These are phyloP conservation scores for Xerocomus potaroensis DNA, from an alignment of 768 basidiomycete genomes.

Conservation along the genomic window DNA sequence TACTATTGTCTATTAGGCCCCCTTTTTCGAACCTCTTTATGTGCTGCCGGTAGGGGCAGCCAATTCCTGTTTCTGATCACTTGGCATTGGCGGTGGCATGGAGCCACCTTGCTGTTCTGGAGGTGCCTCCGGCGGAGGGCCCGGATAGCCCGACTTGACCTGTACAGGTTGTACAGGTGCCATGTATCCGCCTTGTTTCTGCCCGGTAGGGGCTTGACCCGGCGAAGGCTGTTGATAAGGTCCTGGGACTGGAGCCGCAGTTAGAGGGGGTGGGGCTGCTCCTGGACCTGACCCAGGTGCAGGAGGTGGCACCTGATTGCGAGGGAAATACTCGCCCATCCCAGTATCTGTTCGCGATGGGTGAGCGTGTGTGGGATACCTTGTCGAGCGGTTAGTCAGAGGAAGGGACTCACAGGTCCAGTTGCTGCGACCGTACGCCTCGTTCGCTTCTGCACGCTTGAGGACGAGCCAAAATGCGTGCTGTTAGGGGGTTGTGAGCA, in stretches of 20 bases:
- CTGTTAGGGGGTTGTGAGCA: conserved; percentile 26
- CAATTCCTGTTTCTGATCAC: conserved; percentile 1
- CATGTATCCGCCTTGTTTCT: conserved; percentile 1
- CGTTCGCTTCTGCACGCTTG: conserved; percentile 76
- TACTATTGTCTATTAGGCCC: no score
- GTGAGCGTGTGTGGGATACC: background rate
- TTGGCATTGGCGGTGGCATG: background rate
- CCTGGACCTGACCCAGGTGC: background rate
- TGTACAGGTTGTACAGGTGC: no score
- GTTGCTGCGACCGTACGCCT: conserved; percentile 31
- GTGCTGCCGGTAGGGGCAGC: background rate
- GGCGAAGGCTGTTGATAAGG: background rate
- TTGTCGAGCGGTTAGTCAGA: no score
- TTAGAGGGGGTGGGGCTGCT: background rate
- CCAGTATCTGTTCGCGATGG: conserved; percentile 17
- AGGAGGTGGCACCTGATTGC: background rate
- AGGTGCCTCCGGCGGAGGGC: background rate
- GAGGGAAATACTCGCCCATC: conserved; percentile 17
- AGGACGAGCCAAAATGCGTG: conserved; percentile 88
- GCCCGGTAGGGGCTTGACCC: conserved; percentile 5
- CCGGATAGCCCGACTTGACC: background rate
- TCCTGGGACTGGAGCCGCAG: background rate
- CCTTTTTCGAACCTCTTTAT: background rate
- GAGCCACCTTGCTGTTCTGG: background rate
- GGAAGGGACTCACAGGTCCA: conserved; percentile 21